Percentiles rank a stretch among this genome's conserved stretches.
These are phyloP conservation scores for Neonectria hederae DNA, from an alignment of 2,329 filamentous ascomycete species.

Conservation along the genomic window DNA sequence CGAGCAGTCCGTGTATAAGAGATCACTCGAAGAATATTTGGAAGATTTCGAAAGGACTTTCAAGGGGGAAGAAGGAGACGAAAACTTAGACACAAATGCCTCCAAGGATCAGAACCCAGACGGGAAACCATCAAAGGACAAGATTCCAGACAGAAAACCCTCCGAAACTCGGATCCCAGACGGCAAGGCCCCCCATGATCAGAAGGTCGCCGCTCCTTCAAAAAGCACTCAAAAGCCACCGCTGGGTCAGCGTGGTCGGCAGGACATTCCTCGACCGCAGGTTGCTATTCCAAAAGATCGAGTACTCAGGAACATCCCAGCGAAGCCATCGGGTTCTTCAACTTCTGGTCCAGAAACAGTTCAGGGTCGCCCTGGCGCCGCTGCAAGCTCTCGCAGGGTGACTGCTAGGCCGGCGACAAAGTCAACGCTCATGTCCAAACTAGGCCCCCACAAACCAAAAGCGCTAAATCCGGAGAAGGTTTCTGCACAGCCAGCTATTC, in stretches of 20 bases:
- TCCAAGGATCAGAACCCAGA: background rate
- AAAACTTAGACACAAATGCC: background rate
- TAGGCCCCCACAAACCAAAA: conserved; percentile 1
- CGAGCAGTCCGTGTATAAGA: conserved; percentile 33
- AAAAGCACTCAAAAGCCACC: background rate
- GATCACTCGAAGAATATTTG: conserved; percentile 35
- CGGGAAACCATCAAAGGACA: background rate
- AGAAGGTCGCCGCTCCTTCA: background rate
- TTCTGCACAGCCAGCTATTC: conserved; percentile 12
- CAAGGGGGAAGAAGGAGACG: conserved; percentile 25
- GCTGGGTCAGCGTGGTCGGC: background rate
- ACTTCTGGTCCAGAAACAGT: background rate
- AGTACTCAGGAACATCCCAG: background rate
- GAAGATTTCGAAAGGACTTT: conserved; percentile 28
- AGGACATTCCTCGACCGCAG: background rate
- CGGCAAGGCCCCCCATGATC: background rate
- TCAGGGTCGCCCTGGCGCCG: background rate
- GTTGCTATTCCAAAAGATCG: background rate
- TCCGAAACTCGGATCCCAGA: background rate
- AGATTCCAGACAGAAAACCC: background rate
- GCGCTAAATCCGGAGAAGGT: conserved; percentile 10
- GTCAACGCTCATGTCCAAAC: conserved; percentile 14
- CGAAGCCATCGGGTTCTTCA: background rate
- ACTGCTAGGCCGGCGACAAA: background rate
- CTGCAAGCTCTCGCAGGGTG: background rate